Conservation (phyloP, 2,329 filamentous ascomycete genomes). For the Colletotrichum sp. region DNA sequence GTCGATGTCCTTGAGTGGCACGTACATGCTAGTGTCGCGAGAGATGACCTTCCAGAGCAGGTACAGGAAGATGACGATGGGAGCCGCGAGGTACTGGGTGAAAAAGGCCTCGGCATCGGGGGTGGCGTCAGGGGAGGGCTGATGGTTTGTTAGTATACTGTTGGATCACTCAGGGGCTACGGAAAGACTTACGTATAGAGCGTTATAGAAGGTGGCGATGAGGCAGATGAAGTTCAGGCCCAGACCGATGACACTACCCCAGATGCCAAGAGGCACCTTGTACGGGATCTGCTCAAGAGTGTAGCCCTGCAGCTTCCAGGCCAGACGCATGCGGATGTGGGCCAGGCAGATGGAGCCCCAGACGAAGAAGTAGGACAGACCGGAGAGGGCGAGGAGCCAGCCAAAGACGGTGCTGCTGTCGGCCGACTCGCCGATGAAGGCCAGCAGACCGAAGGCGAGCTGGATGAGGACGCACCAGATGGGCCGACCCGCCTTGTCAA, state of each 20-base stretch:
- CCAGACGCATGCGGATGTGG: conserved; percentile 69
- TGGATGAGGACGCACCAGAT: conserved; percentile 58
- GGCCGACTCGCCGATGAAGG: conserved; percentile 48
- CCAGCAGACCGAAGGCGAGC: conserved; percentile 63
- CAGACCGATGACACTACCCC: conserved; percentile 74
- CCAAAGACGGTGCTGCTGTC: conserved; percentile 55
- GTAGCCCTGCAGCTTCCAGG: conserved; percentile 65
- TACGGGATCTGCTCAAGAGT: conserved; percentile 53
- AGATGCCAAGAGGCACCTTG: conserved; percentile 56
- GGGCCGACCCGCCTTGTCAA: conserved; percentile 66
- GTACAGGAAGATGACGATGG: conserved; percentile 63
- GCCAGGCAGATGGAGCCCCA: conserved; percentile 73
- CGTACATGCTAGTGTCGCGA: conserved; percentile 59
- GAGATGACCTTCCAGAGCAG: conserved; percentile 68
- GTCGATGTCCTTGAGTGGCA: conserved; percentile 65
- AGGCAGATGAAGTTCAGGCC: conserved; percentile 71
- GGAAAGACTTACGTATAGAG: conserved; percentile 53
- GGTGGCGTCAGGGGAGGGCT: conserved; percentile 37
- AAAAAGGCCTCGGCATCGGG: conserved; percentile 61
- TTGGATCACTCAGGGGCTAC: background rate
- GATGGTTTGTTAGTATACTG: conserved; percentile 16
- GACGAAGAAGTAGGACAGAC: conserved; percentile 75
- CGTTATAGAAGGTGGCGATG: conserved; percentile 74
- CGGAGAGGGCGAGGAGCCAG: conserved; percentile 74
- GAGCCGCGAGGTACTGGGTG: conserved; percentile 59